Evolutionary conservation across 345 rosid genomes (phyloP).

Genomic region (Luvunga scandens): DNA sequence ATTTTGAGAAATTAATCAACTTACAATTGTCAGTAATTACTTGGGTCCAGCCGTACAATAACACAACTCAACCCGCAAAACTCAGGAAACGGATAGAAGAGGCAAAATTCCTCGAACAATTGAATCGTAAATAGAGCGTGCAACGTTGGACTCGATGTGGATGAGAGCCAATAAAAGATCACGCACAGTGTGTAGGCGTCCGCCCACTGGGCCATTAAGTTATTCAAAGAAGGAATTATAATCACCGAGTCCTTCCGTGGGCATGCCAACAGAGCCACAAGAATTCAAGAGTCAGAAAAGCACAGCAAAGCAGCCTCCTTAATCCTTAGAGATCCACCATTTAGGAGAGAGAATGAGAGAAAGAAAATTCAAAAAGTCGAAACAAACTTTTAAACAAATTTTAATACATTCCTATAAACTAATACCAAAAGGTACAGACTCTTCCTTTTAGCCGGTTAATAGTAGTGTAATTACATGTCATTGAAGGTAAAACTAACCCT

Average conservation of each 20-base stretch:
- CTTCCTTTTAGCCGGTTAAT: neutral
- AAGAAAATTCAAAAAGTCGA: neutral
- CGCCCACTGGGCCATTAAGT: neutral
- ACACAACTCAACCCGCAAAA: neutral
- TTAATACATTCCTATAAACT: neutral
- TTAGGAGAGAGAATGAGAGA: neutral
- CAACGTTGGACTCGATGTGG: too few species aligned
- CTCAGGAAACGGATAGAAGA: neutral
- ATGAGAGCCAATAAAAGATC: neutral
- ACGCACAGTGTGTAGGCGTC: neutral
- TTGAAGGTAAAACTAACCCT: neutral
- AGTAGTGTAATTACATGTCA: conserved; percentile 10
- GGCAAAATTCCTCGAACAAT: neutral
- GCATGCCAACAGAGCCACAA: neutral
- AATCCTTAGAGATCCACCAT: neutral
- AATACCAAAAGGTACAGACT: neutral
- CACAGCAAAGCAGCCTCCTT: neutral
- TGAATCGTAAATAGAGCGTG: neutral
- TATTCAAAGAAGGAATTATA: neutral
- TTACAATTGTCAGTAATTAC: too few species aligned
- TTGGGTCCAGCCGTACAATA: neutral
- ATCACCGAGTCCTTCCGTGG: neutral
- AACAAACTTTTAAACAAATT: neutral
- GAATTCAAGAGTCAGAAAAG: neutral
- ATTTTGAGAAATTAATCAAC: too few species aligned